Base-by-base conservation (phyloP, 805 yeast genomes). In the Zygoascus biomembranicola region DNA sequence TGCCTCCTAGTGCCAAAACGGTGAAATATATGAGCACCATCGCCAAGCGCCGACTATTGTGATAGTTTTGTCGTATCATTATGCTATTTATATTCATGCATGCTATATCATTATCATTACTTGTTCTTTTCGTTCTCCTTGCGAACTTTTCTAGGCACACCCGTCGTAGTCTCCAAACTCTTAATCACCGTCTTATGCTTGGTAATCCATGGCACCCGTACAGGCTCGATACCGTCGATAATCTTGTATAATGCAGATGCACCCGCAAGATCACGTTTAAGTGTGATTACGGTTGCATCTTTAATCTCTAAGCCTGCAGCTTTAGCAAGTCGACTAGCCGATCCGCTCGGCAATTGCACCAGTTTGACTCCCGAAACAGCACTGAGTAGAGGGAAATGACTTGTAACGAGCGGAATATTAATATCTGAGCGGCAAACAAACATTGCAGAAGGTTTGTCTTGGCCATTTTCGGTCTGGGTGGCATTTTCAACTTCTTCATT, bases 341-440 rank as follows among this genome's bases (percentile, higher is more conserved):
- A 49, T 5, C 63, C 63, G 42, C 44, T 45, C 1, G 63, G 63
- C 23, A 60, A 51, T 23, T 47, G 55, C 19, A 60, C 47, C 8
- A 60, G 52, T 49, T 54, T 56, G 14, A 56, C 53, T 13, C 42
- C 23, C 41, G 50, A 35, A 11, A 53, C 58, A 19, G 57, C 61
- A 47, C 60, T 52, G 8, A 55, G 53, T 9, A 56, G 49, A 8
- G 61, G 63, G 43, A 56, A 56, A 47, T 59, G 61, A 13, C 52
- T 10, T 19, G 56, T 51, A 11, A 60, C 51, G 2, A 60, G 45
- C 19, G 59, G 50, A 31, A 50, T 31, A 10, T 52, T 16, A 2
- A 55, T 52, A 41, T 60, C 63, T 41, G 59, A 52, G 8, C 61
- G 51, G 32, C 59, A 57, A 8, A 59, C 60, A 47, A 59, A 55